Conservation (phyloP, 2,329 filamentous ascomycete species). For the Ilyonectria robusta region DNA sequence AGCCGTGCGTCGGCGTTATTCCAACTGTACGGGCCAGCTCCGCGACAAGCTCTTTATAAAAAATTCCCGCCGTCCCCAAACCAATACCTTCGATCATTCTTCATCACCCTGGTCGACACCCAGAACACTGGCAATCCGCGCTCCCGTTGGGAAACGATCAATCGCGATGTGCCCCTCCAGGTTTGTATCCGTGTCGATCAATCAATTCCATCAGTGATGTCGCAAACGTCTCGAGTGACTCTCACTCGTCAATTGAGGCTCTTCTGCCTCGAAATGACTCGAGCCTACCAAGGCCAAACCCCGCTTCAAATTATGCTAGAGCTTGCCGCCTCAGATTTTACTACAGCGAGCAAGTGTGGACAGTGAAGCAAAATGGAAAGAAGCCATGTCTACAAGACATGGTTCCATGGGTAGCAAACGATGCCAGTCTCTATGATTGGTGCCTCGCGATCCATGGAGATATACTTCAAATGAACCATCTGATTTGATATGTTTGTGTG, state of each 20-base stretch:
- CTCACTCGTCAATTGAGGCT: neutral
- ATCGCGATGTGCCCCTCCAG: constrained; percentile 28
- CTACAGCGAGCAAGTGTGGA: constrained; percentile 77
- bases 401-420: constrained; percentile 52
- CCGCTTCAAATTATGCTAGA: constrained; percentile 77
- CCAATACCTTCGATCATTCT: constrained; percentile 12
- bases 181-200: constrained; percentile 35
- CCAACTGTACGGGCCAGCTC: constrained; percentile 38
- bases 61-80: constrained; percentile 27
- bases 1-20: accelerated
- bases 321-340: constrained; percentile 69
- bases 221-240: neutral
- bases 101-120: constrained; percentile 14
- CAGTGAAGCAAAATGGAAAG: constrained; percentile 75
- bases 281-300: constrained; percentile 9
- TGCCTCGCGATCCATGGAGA: constrained; percentile 56
- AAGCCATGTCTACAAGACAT: constrained; percentile 43
- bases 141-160: constrained; percentile 29
- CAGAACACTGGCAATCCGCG: constrained; percentile 17
- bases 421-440: constrained; percentile 44
- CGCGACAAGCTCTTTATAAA: constrained; percentile 24
- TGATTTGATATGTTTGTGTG: neutral
- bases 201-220: constrained; percentile 9
- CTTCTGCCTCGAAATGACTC: neutral
- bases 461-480: constrained; percentile 38